Evolutionary conservation across 2,329 filamentous ascomycete genomes (phyloP).

Genomic region (Fusarium xylarioides): DNA sequence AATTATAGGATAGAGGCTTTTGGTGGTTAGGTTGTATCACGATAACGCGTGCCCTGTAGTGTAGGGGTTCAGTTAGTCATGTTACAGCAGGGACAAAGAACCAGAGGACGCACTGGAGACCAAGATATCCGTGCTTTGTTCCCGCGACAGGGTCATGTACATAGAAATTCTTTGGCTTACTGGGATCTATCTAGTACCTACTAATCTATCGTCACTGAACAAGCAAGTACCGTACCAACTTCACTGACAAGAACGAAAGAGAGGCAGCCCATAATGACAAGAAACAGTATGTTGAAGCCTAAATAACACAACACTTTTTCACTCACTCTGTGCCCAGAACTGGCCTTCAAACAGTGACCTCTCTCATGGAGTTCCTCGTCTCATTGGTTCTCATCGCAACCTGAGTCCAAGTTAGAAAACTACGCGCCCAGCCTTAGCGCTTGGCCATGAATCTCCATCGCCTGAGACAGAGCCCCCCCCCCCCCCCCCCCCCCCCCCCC

Average conservation of each 20-base stretch:
- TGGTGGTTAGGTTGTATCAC: not conserved
- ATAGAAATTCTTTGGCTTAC: not conserved
- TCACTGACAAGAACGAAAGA: constrained; percentile 4
- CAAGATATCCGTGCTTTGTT: constrained; percentile 7
- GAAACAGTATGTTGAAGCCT: constrained; percentile 2
- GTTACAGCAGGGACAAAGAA: not conserved
- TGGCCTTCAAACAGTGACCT: not conserved
- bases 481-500: too few species aligned
- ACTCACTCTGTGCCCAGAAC: not conserved
- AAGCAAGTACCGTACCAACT: not conserved
- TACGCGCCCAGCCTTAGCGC: constrained; percentile 23
- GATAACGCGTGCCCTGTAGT: not conserved
- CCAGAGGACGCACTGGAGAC: not conserved
- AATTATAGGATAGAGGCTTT: not conserved
- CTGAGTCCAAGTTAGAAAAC: not conserved
- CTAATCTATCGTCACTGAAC: not conserved
- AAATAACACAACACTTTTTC: not conserved
- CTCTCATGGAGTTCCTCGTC: not conserved
- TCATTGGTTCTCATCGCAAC: constrained; percentile 4
- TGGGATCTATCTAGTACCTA: not conserved
- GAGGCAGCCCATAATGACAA: constrained; percentile 22
- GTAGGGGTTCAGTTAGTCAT: not conserved
- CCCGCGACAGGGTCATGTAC: not conserved
- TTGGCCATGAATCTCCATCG: constrained; percentile 1
- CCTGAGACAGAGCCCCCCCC: constrained; percentile 2